Conservation (phyloP, 2,329 filamentous ascomycete species). For the Capronia americana region DNA sequence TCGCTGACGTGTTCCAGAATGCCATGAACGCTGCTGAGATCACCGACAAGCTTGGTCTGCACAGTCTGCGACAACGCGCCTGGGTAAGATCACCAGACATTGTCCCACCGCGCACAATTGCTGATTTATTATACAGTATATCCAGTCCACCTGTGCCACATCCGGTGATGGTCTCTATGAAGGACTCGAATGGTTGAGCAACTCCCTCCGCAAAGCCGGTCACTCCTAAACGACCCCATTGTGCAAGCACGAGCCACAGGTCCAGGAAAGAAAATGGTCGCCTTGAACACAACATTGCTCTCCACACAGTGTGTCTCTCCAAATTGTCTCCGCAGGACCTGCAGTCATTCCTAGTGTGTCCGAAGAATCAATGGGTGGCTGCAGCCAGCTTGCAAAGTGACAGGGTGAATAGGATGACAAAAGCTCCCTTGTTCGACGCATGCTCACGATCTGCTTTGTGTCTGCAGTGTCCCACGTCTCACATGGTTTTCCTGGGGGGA, state of each 20-base stretch:
- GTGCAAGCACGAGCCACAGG: neutral
- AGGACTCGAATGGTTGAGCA: conserved; percentile 92
- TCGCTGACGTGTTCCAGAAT: conserved; percentile 66
- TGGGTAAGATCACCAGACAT: conserved; percentile 73
- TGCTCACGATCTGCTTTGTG: conserved; percentile 35
- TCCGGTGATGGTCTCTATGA: conserved; percentile 99
- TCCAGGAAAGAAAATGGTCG: conserved; percentile 15
- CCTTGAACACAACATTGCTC: conserved; percentile 18
- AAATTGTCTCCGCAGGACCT: conserved; percentile 31
- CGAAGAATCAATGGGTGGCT: conserved; percentile 20
- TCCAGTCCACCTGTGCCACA: conserved; percentile 99
- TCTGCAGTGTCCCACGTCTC: conserved; percentile 31
- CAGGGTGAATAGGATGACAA: conserved; percentile 26
- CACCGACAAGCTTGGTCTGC: conserved; percentile 99
- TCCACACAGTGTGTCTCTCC: neutral
- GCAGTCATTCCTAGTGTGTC: conserved; percentile 21
- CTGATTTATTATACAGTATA: conserved; percentile 69
- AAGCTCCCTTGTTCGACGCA: conserved; percentile 30
- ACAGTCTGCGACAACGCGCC: conserved; percentile 96
- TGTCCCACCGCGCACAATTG: conserved; percentile 21
- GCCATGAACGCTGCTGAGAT: conserved; percentile 99
- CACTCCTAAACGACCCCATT: conserved; percentile 49
- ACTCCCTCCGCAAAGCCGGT: conserved; percentile 75
- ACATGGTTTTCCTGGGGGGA: conserved; percentile 33
- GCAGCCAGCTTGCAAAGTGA: conserved; percentile 36